Evolutionary conservation across 257 asterid genomes (phyloP).

Genomic region (Leonotis leonurus): DNA sequence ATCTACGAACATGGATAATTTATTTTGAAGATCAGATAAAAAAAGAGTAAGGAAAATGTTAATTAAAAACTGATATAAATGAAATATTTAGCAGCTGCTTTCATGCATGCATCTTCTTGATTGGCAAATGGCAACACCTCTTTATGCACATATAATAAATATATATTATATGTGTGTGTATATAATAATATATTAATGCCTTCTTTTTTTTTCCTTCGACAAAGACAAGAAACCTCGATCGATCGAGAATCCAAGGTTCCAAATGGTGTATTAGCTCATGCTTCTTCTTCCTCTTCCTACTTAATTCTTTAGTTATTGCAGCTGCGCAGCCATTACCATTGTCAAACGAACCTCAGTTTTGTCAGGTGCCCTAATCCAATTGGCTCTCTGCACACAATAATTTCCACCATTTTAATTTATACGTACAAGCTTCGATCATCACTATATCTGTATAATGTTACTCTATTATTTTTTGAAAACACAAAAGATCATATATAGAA

Average conservation of each 20-base stretch:
- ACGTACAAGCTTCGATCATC: too few relatives aligned
- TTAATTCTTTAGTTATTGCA: too few relatives aligned
- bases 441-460: too few relatives aligned
- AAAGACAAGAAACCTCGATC: constrained; percentile 8
- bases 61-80: not conserved
- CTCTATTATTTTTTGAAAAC: too few relatives aligned
- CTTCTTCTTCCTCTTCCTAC: constrained; percentile 21
- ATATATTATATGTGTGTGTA: not conserved
- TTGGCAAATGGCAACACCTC: constrained; percentile 16
- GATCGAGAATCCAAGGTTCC: constrained; percentile 1
- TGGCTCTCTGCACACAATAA: too few relatives aligned
- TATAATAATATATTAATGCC: constrained; percentile 10
- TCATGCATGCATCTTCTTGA: constrained; percentile 13
- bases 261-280: not conserved
- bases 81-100: constrained; percentile 14
- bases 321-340: too few relatives aligned
- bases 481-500: too few relatives aligned
- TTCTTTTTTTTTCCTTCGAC: not conserved
- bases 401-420: too few relatives aligned
- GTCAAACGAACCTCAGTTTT: too few relatives aligned
- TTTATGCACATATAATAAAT: constrained; percentile 18
- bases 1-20: not conserved
- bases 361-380: too few relatives aligned
- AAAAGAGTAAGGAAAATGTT: not conserved
- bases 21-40: not conserved